Conservation (phyloP, 495 filamentous ascomycete species). For the Clavariopsis aquatica region DNA sequence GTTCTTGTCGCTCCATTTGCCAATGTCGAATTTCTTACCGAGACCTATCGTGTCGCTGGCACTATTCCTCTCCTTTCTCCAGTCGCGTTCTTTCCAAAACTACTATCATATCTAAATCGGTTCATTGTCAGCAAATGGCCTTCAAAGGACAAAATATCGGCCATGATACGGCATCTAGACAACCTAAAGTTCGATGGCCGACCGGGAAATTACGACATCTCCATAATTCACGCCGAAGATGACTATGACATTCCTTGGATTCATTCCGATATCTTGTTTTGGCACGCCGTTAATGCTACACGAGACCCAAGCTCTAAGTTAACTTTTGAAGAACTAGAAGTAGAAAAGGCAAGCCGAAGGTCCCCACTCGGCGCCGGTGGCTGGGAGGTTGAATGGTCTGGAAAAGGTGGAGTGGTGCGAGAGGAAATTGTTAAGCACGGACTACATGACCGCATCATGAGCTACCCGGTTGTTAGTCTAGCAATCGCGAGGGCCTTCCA, state of each 20-base stretch:
- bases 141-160: slow-evolving; percentile 34
- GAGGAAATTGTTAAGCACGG: slow-evolving; percentile 56
- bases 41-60: slow-evolving; percentile 52
- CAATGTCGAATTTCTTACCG: slow-evolving; percentile 48
- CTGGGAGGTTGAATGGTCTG: slow-evolving; percentile 51
- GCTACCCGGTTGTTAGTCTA: slow-evolving; percentile 52
- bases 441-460: slow-evolving; percentile 56
- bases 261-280: slow-evolving; percentile 48
- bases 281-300: slow-evolving; percentile 51
- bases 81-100: slow-evolving; percentile 45
- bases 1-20: slow-evolving; percentile 49
- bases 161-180: slow-evolving; percentile 30
- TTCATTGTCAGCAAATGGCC: slow-evolving; percentile 41
- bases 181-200: background rate
- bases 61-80: slow-evolving; percentile 51
- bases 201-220: slow-evolving; percentile 20
- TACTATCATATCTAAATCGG: slow-evolving; percentile 33
- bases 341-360: slow-evolving; percentile 43
- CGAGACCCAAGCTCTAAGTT: slow-evolving; percentile 33
- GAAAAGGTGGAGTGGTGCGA: slow-evolving; percentile 49
- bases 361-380: slow-evolving; percentile 50
- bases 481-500: slow-evolving; percentile 38
- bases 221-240: slow-evolving; percentile 39
- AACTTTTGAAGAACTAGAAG: slow-evolving; percentile 46
- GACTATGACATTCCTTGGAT: slow-evolving; percentile 45